Evolutionary conservation across 371 early-diverging fungal genomes (phyloP), one percentile per base, ranked within the genome.

Genomic region (Gilbertella persicaria): DNA sequence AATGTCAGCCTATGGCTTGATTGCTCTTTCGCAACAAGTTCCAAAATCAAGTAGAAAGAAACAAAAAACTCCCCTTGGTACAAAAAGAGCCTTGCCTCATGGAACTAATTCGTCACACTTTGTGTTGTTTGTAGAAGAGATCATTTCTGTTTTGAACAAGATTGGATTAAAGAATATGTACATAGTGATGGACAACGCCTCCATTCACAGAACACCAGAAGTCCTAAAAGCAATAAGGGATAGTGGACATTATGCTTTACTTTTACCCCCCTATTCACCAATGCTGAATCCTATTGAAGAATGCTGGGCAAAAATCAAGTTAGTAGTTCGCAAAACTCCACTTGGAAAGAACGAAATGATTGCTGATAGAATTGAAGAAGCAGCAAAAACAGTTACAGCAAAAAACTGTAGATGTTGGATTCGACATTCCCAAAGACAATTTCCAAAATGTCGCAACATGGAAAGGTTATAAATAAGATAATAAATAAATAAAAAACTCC

Each of bases 331-430:
- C 30, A 49, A 50, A 43, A 56, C 38, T 23, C 50, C 50, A 36
- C 37, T 48, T 36, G 47, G 28, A 50, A 50, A 50, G 52, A 58
- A 52, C 13, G 42, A 51, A 58, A 46, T 58, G 23, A 38, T 50
- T 45, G 49, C 60, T 46, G 55, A 42, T 24, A 37, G 64, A 23
- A 59, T 59, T 30, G 53, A 52, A 51, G 58, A 53, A 41, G 58
- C 55, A 53, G 58, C 52, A 23, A 51, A 54, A 21, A 63, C 39
- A 37, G 46, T 63, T 49, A 50, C 45, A 38, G 28, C 43, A 41
- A 49, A 55, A 49, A 45, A 58, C 36, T 63, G 57, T 53, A 41
- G 53, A 56, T 56, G 54, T 24, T 62, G 52, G 52, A 58, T 51
- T 51, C 47, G 46, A n/a, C 58, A 46, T 46, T 58, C 47, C 28